Evolutionary conservation across 1,139 yeast genomes (phyloP).

Genomic region (Saccharomycopsis hybrid): DNA sequence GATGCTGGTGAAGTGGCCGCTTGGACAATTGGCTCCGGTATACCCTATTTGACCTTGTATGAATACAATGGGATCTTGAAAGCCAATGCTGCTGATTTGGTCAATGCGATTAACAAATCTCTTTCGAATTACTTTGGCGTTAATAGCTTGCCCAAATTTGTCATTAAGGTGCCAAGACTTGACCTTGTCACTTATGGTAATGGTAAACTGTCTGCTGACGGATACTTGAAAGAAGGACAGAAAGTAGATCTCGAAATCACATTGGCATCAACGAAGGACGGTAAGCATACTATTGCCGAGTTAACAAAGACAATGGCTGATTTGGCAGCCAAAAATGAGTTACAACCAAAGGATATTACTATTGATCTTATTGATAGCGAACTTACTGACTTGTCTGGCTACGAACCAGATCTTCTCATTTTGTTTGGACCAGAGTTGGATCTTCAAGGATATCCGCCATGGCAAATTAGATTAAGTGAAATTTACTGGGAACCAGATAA

Average conservation of each 20-base stretch:
- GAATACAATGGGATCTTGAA: conserved; percentile 72
- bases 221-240: conserved; percentile 21
- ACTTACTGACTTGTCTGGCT: conserved; percentile 68
- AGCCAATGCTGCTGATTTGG: conserved; percentile 47
- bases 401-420: conserved; percentile 84
- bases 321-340: conserved; percentile 55
- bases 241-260: conserved; percentile 50
- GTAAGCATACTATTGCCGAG: conserved; percentile 84
- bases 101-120: conserved; percentile 52
- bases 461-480: conserved; percentile 91
- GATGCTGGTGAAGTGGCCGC: conserved; percentile 74
- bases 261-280: conserved; percentile 71
- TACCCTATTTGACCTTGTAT: conserved; percentile 64
- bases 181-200: conserved; percentile 43
- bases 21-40: conserved; percentile 87
- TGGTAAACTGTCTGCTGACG: conserved; percentile 30
- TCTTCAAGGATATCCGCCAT: conserved; percentile 94
- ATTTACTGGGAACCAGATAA: conserved; percentile 88
- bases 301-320: conserved; percentile 83
- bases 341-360: conserved; percentile 63
- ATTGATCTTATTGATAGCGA: conserved; percentile 72
- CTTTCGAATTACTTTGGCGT: conserved; percentile 72
- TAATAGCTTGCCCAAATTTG: conserved; percentile 54
- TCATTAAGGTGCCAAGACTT: conserved; percentile 56
- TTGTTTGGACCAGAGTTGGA: conserved; percentile 82